A percentile compares a stretch with the other conserved stretches of the same genome.
Conservation (phyloP, 176 grass and related monocot genomes). For the Cenchrus fungigraminus region DNA sequence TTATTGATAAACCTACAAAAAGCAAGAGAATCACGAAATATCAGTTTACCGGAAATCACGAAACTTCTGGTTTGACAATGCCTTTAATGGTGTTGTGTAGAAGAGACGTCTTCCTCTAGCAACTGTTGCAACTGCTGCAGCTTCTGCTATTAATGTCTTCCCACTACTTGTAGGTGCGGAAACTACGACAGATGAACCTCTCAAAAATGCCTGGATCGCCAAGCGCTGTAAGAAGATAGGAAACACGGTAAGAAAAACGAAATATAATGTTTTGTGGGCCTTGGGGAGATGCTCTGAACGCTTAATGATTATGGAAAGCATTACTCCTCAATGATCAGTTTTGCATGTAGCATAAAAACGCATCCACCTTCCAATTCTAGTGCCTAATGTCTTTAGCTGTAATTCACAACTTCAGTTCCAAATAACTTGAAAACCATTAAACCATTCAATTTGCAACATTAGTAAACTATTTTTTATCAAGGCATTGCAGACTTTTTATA, state of each 20-base stretch:
- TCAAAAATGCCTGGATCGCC: slow-evolving; percentile 92
- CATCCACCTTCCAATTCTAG: background rate
- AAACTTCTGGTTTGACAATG: slow-evolving; percentile 95
- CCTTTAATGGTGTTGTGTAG: slow-evolving; percentile 96
- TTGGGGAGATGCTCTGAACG: background rate
- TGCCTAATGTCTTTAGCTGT: background rate
- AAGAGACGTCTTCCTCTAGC: slow-evolving; percentile 84
- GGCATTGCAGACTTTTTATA: background rate
- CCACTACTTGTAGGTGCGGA: slow-evolving; percentile 98
- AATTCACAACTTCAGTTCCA: background rate
- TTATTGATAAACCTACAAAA: slow-evolving; percentile 14
- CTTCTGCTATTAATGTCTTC: slow-evolving; percentile 95
- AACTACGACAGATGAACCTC: slow-evolving; percentile 89
- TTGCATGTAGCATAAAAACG: background rate
- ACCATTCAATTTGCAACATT: background rate
- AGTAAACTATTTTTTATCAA: background rate
- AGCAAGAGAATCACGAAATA: slow-evolving; percentile 1
- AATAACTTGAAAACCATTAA: background rate
- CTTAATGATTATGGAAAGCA: background rate
- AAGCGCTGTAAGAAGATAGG: slow-evolving; percentile 59
- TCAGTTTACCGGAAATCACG: slow-evolving; percentile 82
- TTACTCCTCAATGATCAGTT: background rate
- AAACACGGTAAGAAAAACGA: slow-evolving; percentile 35
- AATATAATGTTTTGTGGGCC: background rate
- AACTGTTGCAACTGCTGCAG: slow-evolving; percentile 86